Evolutionary conservation across 169 alveolate species (phyloP).

Genomic region (Hepatocystis sp.): DNA sequence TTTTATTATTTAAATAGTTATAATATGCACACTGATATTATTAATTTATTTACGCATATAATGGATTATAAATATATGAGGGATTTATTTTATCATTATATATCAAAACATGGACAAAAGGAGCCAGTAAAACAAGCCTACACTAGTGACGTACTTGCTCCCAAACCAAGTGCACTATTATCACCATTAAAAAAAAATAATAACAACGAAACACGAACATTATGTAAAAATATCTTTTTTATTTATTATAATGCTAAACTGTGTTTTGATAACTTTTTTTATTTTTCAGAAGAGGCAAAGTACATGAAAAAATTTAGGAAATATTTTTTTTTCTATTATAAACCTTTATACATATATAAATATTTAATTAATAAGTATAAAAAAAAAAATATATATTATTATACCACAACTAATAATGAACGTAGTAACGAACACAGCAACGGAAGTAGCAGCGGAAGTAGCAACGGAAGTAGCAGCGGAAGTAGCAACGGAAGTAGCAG

Average conservation of each 20-base stretch:
- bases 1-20: slow-evolving; percentile 27
- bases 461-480: neutral
- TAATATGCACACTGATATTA: slow-evolving; percentile 35
- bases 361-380: slow-evolving; percentile 16
- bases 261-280: slow-evolving; percentile 6
- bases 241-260: slow-evolving; percentile 26
- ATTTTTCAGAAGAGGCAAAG: slow-evolving; percentile 8
- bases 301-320: neutral
- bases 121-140: neutral
- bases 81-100: neutral
- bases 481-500: neutral
- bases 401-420: no score
- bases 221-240: slow-evolving; percentile 16
- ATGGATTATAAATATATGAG: neutral
- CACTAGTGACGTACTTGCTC: no score
- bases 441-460: neutral
- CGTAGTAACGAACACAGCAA: neutral
- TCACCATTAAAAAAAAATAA: neutral
- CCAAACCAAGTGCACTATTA: neutral
- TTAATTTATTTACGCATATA: slow-evolving; percentile 8
- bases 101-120: neutral
- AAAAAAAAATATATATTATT: neutral
- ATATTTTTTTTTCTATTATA: slow-evolving; percentile 12
- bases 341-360: slow-evolving; percentile 40
- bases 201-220: neutral